phyloP scores from a whole-genome alignment of 352 stramenopile genomes.

The Pythium monospermum region DNA sequence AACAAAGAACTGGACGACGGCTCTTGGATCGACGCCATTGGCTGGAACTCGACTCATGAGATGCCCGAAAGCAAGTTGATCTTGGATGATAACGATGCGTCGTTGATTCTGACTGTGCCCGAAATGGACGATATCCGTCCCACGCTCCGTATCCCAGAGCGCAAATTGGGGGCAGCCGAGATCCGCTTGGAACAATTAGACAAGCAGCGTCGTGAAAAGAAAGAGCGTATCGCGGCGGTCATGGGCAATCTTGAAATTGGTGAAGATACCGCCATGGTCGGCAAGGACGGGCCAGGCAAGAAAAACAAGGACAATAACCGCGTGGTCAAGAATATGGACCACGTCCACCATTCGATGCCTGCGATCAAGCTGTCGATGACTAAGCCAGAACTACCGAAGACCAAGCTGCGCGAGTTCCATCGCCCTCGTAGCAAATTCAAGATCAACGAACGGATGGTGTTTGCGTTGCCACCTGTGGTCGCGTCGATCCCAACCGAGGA shows the following conservation, averaged over 20 bases:
- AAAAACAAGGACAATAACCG: constrained; percentile 82
- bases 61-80: constrained; percentile 80
- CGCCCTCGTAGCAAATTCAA: constrained; percentile 83
- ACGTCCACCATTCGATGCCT: constrained; percentile 78
- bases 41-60: constrained; percentile 73
- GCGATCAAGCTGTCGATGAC: constrained; percentile 86
- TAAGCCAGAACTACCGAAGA: constrained; percentile 78
- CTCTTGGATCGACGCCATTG: constrained; percentile 71
- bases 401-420: constrained; percentile 81
- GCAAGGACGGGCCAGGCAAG: constrained; percentile 64
- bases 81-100: constrained; percentile 77
- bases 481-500: constrained; percentile 53
- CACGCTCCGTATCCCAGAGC: constrained; percentile 76
- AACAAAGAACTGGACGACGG: constrained; percentile 73
- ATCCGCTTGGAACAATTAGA: constrained; percentile 66
- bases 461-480: constrained; percentile 40
- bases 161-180: constrained; percentile 73
- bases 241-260: constrained; percentile 79
- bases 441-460: constrained; percentile 72
- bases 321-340: constrained; percentile 81
- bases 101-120: constrained; percentile 68
- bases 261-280: constrained; percentile 61
- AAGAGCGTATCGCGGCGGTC: constrained; percentile 74
- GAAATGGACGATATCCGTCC: constrained; percentile 79
- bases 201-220: constrained; percentile 73